Evolutionary conservation across 2,329 filamentous ascomycete genomes (phyloP).

Genomic region (Fusarium sp.): DNA sequence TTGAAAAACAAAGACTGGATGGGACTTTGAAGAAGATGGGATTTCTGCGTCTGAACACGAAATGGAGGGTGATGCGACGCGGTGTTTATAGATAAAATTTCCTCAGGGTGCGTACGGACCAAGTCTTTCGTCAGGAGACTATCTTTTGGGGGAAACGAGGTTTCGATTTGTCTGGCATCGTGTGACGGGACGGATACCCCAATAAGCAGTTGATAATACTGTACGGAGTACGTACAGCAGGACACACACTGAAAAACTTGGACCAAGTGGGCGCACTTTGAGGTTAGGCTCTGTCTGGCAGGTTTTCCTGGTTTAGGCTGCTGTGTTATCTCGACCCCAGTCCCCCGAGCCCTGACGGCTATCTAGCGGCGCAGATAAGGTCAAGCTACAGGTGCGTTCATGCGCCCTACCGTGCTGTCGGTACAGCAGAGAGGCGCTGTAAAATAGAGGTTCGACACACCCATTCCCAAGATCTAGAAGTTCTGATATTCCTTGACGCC

Average conservation of each 20-base stretch:
- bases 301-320: slow-evolving; percentile 21
- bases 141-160: background rate
- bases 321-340: slow-evolving; percentile 29
- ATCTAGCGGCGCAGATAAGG: background rate
- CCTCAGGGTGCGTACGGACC: slow-evolving; percentile 23
- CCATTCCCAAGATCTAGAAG: background rate
- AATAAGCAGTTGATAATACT: slow-evolving; percentile 22
- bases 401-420: background rate
- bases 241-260: slow-evolving; percentile 16
- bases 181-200: slow-evolving; percentile 14
- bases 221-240: slow-evolving; percentile 9
- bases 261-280: slow-evolving; percentile 28
- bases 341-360: background rate
- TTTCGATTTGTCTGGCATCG: slow-evolving; percentile 14
- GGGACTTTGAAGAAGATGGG: background rate
- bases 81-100: slow-evolving; percentile 30
- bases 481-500: background rate
- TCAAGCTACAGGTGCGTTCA: background rate
- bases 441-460: background rate
- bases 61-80: background rate
- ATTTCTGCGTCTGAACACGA: background rate
- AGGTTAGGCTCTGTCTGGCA: slow-evolving; percentile 8
- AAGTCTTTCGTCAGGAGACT: slow-evolving; percentile 12
- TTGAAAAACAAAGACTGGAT: background rate
- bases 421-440: background rate